Percentiles rank a stretch among this genome's conserved stretches.
phyloP scores from a whole-genome alignment of 1,284 basidiomycete genomes.

The Lentinula novae-zelandiae region DNA sequence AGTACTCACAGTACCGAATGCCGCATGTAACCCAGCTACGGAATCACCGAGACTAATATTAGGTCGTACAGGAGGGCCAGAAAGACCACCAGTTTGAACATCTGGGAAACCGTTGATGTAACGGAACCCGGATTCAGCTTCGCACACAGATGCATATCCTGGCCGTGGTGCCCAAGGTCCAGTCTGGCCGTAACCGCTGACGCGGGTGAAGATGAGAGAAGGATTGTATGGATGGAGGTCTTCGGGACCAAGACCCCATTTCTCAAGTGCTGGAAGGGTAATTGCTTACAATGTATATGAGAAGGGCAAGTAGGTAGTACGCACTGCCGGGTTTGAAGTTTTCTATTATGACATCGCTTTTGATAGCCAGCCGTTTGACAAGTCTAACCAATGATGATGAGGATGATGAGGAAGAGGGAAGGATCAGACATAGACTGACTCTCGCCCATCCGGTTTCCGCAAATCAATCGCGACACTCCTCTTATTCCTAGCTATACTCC shows the following conservation, averaged over 20 bases:
- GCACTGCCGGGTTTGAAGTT: conserved; percentile 73
- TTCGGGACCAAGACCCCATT: conserved; percentile 60
- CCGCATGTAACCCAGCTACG: conserved; percentile 66
- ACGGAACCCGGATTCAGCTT: conserved; percentile 69
- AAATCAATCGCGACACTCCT: conserved; percentile 68
- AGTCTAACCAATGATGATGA: conserved; percentile 35
- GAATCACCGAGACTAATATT: conserved; percentile 72
- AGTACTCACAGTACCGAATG: conserved; percentile 59
- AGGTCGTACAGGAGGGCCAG: conserved; percentile 62
- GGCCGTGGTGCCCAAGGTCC: conserved; percentile 67
- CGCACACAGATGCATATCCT: conserved; percentile 70
- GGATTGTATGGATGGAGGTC: conserved; percentile 56
- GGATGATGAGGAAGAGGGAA: conserved; percentile 9
- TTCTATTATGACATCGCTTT: conserved; percentile 62
- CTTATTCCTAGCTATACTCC: conserved; percentile 67
- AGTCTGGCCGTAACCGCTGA: conserved; percentile 71
- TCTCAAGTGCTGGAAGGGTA: conserved; percentile 50
- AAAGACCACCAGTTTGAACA: conserved; percentile 44
- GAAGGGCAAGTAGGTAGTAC: conserved; percentile 20
- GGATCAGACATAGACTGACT: conserved; percentile 32
- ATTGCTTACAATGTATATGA: neutral
- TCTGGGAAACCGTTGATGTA: conserved; percentile 68
- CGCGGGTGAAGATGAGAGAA: conserved; percentile 65
- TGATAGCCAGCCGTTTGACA: conserved; percentile 56
- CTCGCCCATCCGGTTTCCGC: conserved; percentile 55